Evolutionary conservation across 306 rosid species (phyloP), one percentile per base, ranked within the genome.

Genomic region (Cucumis cinereus): DNA sequence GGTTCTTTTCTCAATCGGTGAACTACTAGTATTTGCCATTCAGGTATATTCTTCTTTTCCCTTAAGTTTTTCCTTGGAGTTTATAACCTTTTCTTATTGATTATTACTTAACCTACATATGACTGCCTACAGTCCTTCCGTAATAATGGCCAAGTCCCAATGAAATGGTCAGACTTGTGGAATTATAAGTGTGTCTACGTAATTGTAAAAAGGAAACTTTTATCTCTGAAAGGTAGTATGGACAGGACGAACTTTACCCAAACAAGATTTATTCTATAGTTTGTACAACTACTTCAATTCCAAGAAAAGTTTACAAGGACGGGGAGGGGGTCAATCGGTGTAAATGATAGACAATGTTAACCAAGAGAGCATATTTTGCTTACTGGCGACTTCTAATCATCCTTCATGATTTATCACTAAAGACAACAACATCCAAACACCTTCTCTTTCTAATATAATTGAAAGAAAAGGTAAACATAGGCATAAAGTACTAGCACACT

Each of bases 1-100:
- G 40, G 92, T 64, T 53, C 70, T 93, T 52, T 93, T 89, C 61
- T 61, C 95, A 30, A 50, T 91, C 19, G 98, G 98, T 35, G 96
- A 93, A 84, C 79, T 93, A 24, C 80, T 91, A 63, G 79, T 89
- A 87, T 93, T 91, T 85, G 89, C 96, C 73, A 84, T 85, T 77
- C 98, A 89, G 97, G 97, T 93, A 89, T 45, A 8, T 49, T 49
- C 58, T 45, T 45, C 73, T 41, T 67, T 69, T 43, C 13, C 38
- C 12, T 41, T 10, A 19, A 12, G 35, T 40, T 67, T 67, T 68
- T 69, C 74, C 30, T 10, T 11, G 52, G 23, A 22, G 20, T 43
- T 69, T 22, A 19, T 35, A 70, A 28, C 59, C 24, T 47, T 9
- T 28, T 71, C 28, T 63, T 15, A 24, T 8, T 36, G 26, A 36